A percentile compares a stretch with the other conserved stretches of the same genome.
These are phyloP conservation scores for Aspergillus pseudonomiae DNA, from an alignment of 2,329 filamentous ascomycete genomes.

Conservation along the genomic window DNA sequence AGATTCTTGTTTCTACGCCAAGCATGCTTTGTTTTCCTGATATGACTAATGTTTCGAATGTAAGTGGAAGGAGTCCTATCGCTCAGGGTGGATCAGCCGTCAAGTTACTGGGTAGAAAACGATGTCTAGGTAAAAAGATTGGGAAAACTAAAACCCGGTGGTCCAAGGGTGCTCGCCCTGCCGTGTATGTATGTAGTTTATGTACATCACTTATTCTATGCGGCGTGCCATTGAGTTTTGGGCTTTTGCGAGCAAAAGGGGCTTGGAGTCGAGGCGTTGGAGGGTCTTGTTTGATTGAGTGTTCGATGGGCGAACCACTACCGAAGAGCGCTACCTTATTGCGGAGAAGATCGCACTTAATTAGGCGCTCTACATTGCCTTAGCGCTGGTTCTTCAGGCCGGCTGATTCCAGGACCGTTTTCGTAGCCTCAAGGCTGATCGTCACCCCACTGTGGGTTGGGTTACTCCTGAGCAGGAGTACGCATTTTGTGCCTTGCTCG, in stretches of 20 bases:
- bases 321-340: background rate
- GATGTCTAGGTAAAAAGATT: background rate
- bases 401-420: background rate
- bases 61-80: background rate
- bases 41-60: background rate
- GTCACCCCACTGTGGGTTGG: conserved; percentile 2
- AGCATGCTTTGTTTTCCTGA: background rate
- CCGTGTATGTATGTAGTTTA: no score
- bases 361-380: background rate
- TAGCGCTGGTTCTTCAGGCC: background rate
- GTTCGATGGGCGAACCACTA: background rate
- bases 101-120: background rate
- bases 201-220: no score
- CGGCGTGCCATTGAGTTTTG: no score
- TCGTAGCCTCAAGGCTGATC: background rate
- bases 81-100: background rate
- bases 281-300: background rate
- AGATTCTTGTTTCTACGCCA: background rate
- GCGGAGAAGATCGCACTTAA: background rate
- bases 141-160: background rate
- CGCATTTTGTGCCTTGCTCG: background rate
- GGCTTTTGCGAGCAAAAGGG: background rate
- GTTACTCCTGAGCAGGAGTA: background rate
- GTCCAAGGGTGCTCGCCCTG: background rate
- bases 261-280: background rate